Percentiles rank a stretch among this genome's conserved stretches.
These are phyloP conservation scores for Linanthus parryae DNA, from an alignment of 148 eudicot genomes.

Conservation along the genomic window DNA sequence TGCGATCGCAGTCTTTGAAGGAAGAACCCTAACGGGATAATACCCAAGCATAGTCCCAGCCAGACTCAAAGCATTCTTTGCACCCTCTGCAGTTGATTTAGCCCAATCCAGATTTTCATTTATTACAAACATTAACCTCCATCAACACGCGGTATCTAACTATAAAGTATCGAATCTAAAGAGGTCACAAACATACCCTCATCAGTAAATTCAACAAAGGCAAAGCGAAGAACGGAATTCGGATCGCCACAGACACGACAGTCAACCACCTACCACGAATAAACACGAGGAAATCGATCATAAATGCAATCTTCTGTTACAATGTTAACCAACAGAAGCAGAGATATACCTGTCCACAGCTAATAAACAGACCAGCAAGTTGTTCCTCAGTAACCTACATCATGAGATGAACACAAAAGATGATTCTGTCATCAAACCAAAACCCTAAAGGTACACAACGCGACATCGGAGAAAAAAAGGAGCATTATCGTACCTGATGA, in stretches of 20 bases:
- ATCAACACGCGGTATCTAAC: not conserved
- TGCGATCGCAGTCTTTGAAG: slow-evolving; percentile 98
- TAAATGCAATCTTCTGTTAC: not conserved
- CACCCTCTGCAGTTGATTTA: slow-evolving; percentile 58
- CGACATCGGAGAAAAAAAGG: not conserved
- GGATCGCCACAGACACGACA: slow-evolving; percentile 99
- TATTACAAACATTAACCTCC: not conserved
- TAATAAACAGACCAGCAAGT: slow-evolving; percentile 79
- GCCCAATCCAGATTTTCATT: slow-evolving; percentile 1
- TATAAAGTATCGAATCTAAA: not conserved
- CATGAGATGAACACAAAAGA: not conserved
- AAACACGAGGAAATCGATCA: slow-evolving; percentile 3
- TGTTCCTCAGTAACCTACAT: slow-evolving; percentile 93
- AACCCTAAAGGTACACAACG: not conserved
- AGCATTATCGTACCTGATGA: slow-evolving; percentile 59
- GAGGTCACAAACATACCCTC: slow-evolving; percentile 48
- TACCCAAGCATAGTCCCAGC: slow-evolving; percentile 95
- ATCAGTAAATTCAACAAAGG: slow-evolving; percentile 87
- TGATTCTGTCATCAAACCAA: not conserved
- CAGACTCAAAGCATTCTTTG: slow-evolving; percentile 79
- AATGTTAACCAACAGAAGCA: not conserved
- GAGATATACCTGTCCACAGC: slow-evolving; percentile 77
- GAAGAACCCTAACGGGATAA: slow-evolving; percentile 89
- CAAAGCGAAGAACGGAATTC: slow-evolving; percentile 95
- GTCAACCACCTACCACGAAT: slow-evolving; percentile 73